A percentile compares a stretch with the other conserved stretches of the same genome.
Conservation (phyloP, 371 early-diverging fungal genomes). For the Basidiobolus heterosporus region DNA sequence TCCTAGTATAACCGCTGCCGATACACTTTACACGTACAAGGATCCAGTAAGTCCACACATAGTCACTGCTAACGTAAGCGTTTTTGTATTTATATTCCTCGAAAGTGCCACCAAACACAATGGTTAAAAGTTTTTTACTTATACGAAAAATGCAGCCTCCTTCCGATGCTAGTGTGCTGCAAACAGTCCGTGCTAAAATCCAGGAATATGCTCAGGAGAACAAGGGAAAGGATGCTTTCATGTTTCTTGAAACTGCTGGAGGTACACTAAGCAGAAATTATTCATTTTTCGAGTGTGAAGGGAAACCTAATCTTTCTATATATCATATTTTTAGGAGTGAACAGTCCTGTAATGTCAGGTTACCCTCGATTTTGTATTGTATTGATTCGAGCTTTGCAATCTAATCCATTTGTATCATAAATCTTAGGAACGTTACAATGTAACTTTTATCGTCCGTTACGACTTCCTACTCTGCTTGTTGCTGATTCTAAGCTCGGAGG, state of each 20-base stretch:
- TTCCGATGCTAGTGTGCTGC: constrained; percentile 5
- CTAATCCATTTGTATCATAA: background rate
- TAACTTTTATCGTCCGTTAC: constrained; percentile 50
- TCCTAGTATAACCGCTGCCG: constrained; percentile 21
- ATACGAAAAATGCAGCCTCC: background rate
- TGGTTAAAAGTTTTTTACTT: background rate
- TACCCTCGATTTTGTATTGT: background rate
- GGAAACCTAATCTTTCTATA: background rate
- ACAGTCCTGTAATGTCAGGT: constrained; percentile 66
- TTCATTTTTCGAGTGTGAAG: background rate
- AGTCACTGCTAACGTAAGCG: constrained; percentile 15
- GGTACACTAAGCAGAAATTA: constrained; percentile 14
- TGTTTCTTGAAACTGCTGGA: constrained; percentile 44
- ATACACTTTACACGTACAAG: constrained; percentile 38
- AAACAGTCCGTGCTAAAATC: background rate
- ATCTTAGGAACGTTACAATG: constrained; percentile 40
- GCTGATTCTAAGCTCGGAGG: constrained; percentile 66
- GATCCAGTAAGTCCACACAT: constrained; percentile 69
- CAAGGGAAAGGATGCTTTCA: background rate
- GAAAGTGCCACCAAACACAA: background rate
- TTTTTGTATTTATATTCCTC: no score
- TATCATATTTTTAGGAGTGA: constrained; percentile 27
- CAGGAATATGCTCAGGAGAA: background rate
- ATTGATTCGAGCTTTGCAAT: background rate
- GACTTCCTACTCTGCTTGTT: constrained; percentile 49